Base-by-base conservation (phyloP, 2,329 filamentous ascomycete genomes). In the Fusarium fujikuroi region DNA sequence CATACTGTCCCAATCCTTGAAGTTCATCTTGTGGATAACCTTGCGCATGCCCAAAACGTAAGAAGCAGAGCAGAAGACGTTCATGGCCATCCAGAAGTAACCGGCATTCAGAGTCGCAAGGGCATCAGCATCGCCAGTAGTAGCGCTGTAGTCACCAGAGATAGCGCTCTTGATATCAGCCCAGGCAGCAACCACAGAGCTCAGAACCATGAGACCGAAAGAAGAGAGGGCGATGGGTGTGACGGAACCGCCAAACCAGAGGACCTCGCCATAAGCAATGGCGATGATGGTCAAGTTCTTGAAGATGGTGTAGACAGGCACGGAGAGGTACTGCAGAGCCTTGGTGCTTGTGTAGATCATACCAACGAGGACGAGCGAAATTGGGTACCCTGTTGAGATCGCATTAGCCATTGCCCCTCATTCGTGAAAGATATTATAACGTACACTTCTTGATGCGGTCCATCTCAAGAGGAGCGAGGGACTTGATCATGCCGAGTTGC, bases 321-420 rank as follows among this genome's bases (percentile, higher is more conserved):
- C 97, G 36, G 95, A 98, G 72, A 99, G 92, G 84, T 92, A 98
- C 84, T 98, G 95, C 50, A 99, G 90, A 28, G 96, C 95, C 87
- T 98, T 98, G 79, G 94, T 96, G 79, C 94, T 92, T 61, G 96
- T 98, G 85, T 98, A 99, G 84, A 99, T 98, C 96, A 98, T 99
- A 81, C 95, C 95, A 80, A 98, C 95, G 74, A 99, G 92, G 73
- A 98, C 93, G 63, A 98, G 87, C 63, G 96, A 97, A 79, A 99
- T 94, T 56, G 96, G 96, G 81, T 98, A 97, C 96, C 95, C 94
- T 97, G 77, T n/a, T 69, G 8, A 57, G 47, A 49, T 39, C 32
- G 34, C 28, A 43, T 58, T 53, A 52, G 49, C 50, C 21, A 62
- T 47, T 63, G 18, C 12, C 43, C 53, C 30, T 57, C 32, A 30